Conservation (phyloP, 495 filamentous ascomycete species). For the Penicillium canariense region DNA sequence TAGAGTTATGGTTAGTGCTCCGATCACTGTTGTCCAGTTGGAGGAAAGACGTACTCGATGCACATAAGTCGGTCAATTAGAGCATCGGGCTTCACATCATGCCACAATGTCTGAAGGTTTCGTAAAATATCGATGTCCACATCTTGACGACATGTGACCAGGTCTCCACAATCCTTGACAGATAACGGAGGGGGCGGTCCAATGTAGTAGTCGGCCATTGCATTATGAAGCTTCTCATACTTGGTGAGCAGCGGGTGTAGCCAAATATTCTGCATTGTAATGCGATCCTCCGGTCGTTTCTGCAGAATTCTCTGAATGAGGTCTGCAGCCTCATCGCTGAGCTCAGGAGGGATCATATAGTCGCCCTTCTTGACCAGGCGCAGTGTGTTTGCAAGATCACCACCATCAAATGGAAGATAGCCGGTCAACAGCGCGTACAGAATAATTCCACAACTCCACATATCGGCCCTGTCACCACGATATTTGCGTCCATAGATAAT, state of each 20-base stretch:
- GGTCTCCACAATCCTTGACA: slow-evolving; percentile 52
- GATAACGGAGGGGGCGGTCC: slow-evolving; percentile 53
- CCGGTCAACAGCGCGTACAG: slow-evolving; percentile 80
- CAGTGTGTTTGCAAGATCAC: slow-evolving; percentile 56
- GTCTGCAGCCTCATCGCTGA: slow-evolving; percentile 72
- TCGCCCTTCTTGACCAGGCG: slow-evolving; percentile 64
- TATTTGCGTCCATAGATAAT: slow-evolving; percentile 71
- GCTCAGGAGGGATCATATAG: slow-evolving; percentile 65
- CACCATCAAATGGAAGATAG: slow-evolving; percentile 77
- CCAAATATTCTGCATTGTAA: slow-evolving; percentile 78
- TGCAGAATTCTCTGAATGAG: slow-evolving; percentile 74
- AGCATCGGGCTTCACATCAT: slow-evolving; percentile 68
- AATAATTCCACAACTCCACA: slow-evolving; percentile 94
- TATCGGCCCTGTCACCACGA: slow-evolving; percentile 78
- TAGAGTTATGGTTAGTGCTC: slow-evolving; percentile 25
- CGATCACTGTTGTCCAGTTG: not conserved
- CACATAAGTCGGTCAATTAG: slow-evolving; percentile 64
- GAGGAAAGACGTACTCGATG: slow-evolving; percentile 57
- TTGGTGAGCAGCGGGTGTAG: slow-evolving; percentile 75
- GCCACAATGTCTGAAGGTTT: slow-evolving; percentile 86
- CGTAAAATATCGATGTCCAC: slow-evolving; percentile 77
- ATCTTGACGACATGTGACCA: slow-evolving; percentile 50
- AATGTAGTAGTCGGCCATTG: slow-evolving; percentile 48
- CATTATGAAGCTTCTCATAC: slow-evolving; percentile 64
- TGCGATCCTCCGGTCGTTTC: slow-evolving; percentile 69